Evolutionary conservation across 257 asterid genomes (phyloP).

Genomic region (Gardenia jasminoides): DNA sequence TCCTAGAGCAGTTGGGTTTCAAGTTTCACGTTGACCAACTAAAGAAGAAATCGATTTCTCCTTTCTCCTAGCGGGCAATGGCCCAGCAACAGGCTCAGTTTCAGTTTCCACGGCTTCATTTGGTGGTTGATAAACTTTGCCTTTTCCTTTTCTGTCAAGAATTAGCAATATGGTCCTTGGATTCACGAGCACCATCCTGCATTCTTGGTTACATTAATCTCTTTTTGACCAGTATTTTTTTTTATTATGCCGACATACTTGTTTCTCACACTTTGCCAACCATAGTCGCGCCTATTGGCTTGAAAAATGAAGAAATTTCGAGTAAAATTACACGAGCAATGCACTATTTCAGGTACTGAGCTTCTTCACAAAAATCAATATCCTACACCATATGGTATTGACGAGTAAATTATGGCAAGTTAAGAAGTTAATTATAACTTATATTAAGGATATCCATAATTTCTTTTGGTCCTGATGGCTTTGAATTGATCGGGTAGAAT

Average conservation of each 20-base stretch:
- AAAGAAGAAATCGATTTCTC: conserved; percentile 24
- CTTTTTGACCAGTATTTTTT: conserved; percentile 6
- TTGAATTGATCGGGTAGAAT: too few relatives aligned
- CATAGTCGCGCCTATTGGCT: conserved; percentile 19
- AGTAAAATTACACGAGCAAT: too few relatives aligned
- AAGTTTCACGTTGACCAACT: neutral
- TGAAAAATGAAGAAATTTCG: neutral
- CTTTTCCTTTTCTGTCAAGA: neutral
- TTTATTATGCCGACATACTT: neutral
- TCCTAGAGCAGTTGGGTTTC: neutral
- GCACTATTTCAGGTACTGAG: too few relatives aligned
- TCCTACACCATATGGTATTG: too few relatives aligned
- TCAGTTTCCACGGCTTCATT: neutral
- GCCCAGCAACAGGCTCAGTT: neutral
- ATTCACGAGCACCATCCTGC: neutral
- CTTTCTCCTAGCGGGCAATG: conserved; percentile 12
- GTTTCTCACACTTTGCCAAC: conserved; percentile 15
- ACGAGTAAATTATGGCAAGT: too few relatives aligned
- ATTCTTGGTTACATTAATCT: conserved; percentile 1
- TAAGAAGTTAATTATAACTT: too few relatives aligned
- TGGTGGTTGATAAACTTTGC: neutral
- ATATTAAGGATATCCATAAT: too few relatives aligned
- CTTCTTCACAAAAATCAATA: too few relatives aligned
- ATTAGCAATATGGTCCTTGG: neutral
- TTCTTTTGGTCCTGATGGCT: too few relatives aligned